A percentile compares a stretch with the other conserved stretches of the same genome.
Conservation (phyloP, 2,329 filamentous ascomycete species). For the Aspergillus fumigatus region DNA sequence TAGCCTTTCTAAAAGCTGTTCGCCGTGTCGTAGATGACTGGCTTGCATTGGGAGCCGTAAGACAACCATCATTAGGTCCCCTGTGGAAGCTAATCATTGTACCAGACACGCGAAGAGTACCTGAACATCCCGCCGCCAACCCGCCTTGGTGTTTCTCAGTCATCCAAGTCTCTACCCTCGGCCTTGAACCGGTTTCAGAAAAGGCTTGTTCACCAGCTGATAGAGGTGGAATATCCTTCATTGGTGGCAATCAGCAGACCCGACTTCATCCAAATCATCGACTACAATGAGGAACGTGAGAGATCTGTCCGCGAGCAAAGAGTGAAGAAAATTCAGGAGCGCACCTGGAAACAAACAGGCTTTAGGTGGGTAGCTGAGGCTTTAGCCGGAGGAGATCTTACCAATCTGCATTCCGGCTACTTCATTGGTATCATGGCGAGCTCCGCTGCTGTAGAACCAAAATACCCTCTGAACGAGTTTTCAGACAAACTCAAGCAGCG, state of each 20-base stretch:
- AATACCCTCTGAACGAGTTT: constrained; percentile 21
- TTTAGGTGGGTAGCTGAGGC: constrained; percentile 47
- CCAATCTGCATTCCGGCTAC: constrained; percentile 30
- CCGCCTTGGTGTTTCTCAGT: constrained; percentile 11
- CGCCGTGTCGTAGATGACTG: constrained; percentile 46
- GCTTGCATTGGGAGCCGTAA: constrained; percentile 31
- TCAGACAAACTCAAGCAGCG: constrained; percentile 32
- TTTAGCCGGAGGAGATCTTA: constrained; percentile 39
- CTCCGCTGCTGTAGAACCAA: constrained; percentile 11
- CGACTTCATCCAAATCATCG: constrained; percentile 39
- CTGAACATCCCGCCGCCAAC: constrained; percentile 43
- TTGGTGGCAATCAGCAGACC: constrained; percentile 36
- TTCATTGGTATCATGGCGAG: constrained; percentile 23
- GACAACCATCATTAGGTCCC: not conserved
- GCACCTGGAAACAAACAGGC: constrained; percentile 35
- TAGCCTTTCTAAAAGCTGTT: constrained; percentile 48
- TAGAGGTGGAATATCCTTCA: constrained; percentile 55
- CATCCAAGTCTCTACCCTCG: constrained; percentile 17
- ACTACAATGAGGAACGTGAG: constrained; percentile 34
- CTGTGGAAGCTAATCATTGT: constrained; percentile 1
- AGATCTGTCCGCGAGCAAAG: constrained; percentile 26
- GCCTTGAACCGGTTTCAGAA: constrained; percentile 57
- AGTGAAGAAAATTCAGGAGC: constrained; percentile 22
- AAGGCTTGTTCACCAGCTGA: constrained; percentile 60
- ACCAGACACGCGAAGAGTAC: constrained; percentile 29